Evolutionary conservation across 2,329 filamentous ascomycete genomes (phyloP), one percentile per base, ranked within the genome.

Genomic region (Aspergillus sp.): DNA sequence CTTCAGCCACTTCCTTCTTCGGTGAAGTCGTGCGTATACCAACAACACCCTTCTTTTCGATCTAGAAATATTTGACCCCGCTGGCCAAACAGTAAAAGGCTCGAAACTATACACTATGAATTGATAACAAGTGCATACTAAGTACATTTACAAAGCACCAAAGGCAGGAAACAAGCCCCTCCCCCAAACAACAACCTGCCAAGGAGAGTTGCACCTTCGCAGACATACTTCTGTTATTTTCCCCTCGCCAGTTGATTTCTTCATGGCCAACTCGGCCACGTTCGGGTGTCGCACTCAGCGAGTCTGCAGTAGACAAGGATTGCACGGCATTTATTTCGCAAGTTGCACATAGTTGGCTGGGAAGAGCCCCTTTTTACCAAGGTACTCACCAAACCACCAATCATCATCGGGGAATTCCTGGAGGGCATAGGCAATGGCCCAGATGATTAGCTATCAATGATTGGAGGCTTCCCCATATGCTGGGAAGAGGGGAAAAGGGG

Each of bases 341-440:
- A 65, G 66, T 62, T 79, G 71, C 23, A 82, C 80, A 62, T 82
- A 82, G 65, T 81, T 81, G n/a, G 80, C 78, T 8, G 80, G 80
- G 86, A 99, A 99, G 49, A 99, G 83, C 63, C 95, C 95, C 30
- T 85, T 85, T 60, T 88, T 85, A 54, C 92, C 92, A 25, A 88
- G 83, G 76, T 90, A 96, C 70, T 90, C 87, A 60, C 95, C 95
- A 70, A 94, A 90, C 95, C 95, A 99, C 95, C 95, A 99, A 74
- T 99, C 95, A 66, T 98, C 94, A 70, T 98, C 95, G 2, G 95
- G 95, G 78, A 98, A 98, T 81, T 97, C 91, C 88, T 90, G 68
- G 19, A 19, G 11, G 11, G 7, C 41, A 23, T 44, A 13, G 41
- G 41, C 21, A 44, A 44, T 23, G 19, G 8, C 41, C 41, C 17